These are phyloP conservation scores for Coix lacrymajobi DNA, from an alignment of 176 grass and related monocot genomes.

Conservation along the genomic window DNA sequence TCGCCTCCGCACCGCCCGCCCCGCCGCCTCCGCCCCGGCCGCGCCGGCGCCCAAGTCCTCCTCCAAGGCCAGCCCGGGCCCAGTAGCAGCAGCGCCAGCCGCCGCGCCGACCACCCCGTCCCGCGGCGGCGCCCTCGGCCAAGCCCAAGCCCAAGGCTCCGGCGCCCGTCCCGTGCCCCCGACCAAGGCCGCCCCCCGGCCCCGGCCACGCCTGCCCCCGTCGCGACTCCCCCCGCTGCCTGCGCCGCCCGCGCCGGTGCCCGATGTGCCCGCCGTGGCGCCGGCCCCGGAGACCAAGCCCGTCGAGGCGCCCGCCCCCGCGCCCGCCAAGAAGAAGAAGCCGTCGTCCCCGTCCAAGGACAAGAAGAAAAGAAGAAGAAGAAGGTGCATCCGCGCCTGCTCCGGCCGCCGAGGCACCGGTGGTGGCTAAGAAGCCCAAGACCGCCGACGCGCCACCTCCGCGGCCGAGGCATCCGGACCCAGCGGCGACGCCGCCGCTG, in stretches of 20 bases:
- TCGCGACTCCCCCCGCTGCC: background rate
- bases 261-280: background rate
- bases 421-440: background rate
- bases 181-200: conserved; percentile 8
- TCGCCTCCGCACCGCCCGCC: no score
- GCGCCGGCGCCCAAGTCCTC: conserved; percentile 1
- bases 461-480: conserved; percentile 29
- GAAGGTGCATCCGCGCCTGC: conserved; percentile 17
- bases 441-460: background rate
- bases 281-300: conserved; percentile 20
- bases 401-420: conserved; percentile 6
- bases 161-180: background rate
- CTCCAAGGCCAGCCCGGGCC: background rate
- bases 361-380: conserved; percentile 39
- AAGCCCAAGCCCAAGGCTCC: conserved; percentile 29
- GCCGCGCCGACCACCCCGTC: conserved; percentile 8
- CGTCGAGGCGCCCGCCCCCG: conserved; percentile 12
- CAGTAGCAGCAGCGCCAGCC: background rate
- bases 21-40: background rate
- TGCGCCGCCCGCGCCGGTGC: background rate
- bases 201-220: background rate
- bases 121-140: background rate
- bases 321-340: conserved; percentile 49
- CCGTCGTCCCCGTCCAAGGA: conserved; percentile 14
- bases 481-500: conserved; percentile 14